A percentile compares a stretch with the other conserved stretches of the same genome.
Evolutionary conservation across 352 stramenopile species (phyloP).

Genomic region (Plasmopara halstedii): DNA sequence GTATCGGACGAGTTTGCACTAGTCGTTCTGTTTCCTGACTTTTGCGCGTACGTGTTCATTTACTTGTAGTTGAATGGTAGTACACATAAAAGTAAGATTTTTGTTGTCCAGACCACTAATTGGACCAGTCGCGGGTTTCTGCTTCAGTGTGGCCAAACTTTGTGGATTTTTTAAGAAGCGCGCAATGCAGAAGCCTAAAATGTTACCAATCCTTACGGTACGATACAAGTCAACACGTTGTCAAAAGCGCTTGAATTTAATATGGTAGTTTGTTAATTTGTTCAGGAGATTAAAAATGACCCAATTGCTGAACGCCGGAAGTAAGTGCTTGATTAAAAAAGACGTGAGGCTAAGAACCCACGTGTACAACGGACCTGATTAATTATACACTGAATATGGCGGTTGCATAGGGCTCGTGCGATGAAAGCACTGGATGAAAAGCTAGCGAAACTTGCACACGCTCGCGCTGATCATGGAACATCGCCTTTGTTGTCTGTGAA

Average conservation of each 20-base stretch:
- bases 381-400: neutral
- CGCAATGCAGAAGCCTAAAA: constrained; percentile 39
- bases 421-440: constrained; percentile 88
- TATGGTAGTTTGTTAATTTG: too few species aligned
- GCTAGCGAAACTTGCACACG: constrained; percentile 68
- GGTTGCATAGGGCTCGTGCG: constrained; percentile 46
- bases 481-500: constrained; percentile 26
- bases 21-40: constrained; percentile 59
- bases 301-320: constrained; percentile 84
- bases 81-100: constrained; percentile 1
- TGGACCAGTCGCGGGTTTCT: constrained; percentile 62
- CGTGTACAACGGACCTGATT: too few species aligned
- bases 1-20: constrained; percentile 73
- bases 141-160: constrained; percentile 77
- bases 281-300: constrained; percentile 49
- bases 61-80: neutral
- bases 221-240: neutral
- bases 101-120: constrained; percentile 38
- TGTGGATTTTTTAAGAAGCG: constrained; percentile 83
- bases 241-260: too few species aligned
- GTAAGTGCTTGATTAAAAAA: constrained; percentile 40
- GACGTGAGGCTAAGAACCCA: too few species aligned
- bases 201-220: constrained; percentile 63
- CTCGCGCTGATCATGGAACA: constrained; percentile 18
- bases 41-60: constrained; percentile 41